A percentile compares a stretch with the other conserved stretches of the same genome.
Conservation (phyloP, 495 filamentous ascomycete species). For the Aspergillus incahuasiensis region DNA sequence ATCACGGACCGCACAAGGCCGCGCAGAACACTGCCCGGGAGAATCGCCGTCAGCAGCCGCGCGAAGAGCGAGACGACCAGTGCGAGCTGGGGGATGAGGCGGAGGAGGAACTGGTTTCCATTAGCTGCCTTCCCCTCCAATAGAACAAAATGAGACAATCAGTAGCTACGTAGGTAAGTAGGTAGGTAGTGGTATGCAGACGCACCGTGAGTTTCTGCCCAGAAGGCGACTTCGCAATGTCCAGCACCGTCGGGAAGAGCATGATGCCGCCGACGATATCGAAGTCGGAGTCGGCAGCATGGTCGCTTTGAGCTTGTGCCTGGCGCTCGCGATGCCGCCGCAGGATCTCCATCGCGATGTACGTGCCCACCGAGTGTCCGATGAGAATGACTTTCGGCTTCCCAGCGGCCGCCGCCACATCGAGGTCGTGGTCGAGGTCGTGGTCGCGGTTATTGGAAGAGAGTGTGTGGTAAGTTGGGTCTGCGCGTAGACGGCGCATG, state of each 20-base stretch:
- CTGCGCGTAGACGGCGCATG: background rate
- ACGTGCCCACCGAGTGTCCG: slow-evolving; percentile 78
- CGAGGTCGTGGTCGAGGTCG: background rate
- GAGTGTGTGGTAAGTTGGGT: background rate
- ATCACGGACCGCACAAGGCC: slow-evolving; percentile 44
- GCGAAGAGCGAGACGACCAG: slow-evolving; percentile 49
- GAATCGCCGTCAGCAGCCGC: slow-evolving; percentile 38
- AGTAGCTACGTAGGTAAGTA: background rate
- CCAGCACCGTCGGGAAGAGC: slow-evolving; percentile 73
- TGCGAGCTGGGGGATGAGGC: slow-evolving; percentile 51
- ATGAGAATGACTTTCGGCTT: slow-evolving; percentile 62
- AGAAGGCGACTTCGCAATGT: slow-evolving; percentile 62
- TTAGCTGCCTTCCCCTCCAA: too few species aligned
- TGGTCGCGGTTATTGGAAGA: background rate
- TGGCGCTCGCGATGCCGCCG: slow-evolving; percentile 40
- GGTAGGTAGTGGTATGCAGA: too few species aligned
- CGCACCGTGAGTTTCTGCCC: slow-evolving; percentile 54
- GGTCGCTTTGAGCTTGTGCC: too few species aligned
- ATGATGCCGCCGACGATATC: slow-evolving; percentile 58
- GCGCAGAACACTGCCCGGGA: slow-evolving; percentile 40
- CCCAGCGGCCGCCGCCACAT: background rate
- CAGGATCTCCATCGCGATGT: slow-evolving; percentile 70
- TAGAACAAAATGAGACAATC: too few species aligned
- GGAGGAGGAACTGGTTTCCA: slow-evolving; percentile 29
- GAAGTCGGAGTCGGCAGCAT: slow-evolving; percentile 22